Evolutionary conservation across 2,329 filamentous ascomycete genomes (phyloP).

Genomic region (Fusarium temperatum): DNA sequence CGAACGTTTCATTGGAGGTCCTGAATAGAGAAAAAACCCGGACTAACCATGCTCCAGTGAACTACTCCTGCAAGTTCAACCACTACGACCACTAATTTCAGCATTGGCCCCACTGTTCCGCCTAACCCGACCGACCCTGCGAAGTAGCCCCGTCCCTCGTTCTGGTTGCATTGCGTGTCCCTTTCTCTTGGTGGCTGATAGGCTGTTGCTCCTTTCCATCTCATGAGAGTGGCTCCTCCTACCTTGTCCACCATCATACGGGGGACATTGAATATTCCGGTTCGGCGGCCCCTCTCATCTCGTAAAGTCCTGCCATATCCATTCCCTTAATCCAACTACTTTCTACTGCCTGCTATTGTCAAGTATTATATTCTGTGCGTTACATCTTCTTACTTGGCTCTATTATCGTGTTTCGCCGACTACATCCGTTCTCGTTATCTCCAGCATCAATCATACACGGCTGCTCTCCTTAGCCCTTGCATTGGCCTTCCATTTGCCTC

Average conservation of each 20-base stretch:
- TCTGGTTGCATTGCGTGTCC: conserved; percentile 40
- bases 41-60: conserved; percentile 36
- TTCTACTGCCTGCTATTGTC: conserved; percentile 7
- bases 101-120: conserved; percentile 17
- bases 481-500: conserved; percentile 34
- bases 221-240: conserved; percentile 37
- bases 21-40: conserved; percentile 26
- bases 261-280: conserved; percentile 40
- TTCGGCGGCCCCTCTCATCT: conserved; percentile 36
- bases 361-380: conserved; percentile 2
- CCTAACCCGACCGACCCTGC: conserved; percentile 13
- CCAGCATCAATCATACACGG: conserved; percentile 26
- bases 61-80: conserved; percentile 26
- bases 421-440: conserved; percentile 26
- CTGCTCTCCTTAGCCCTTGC: conserved; percentile 33
- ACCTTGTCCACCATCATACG: conserved; percentile 27
- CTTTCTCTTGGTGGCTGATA: conserved; percentile 29
- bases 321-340: conserved; percentile 21
- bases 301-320: conserved; percentile 31
- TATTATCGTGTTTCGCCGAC: conserved; percentile 25
- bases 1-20: conserved; percentile 11
- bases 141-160: conserved; percentile 17
- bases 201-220: conserved; percentile 26
- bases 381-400: conserved; percentile 9
- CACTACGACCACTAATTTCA: conserved; percentile 33